Conservation (phyloP, 139 green algal genomes). For the Chlorella sp. region DNA sequence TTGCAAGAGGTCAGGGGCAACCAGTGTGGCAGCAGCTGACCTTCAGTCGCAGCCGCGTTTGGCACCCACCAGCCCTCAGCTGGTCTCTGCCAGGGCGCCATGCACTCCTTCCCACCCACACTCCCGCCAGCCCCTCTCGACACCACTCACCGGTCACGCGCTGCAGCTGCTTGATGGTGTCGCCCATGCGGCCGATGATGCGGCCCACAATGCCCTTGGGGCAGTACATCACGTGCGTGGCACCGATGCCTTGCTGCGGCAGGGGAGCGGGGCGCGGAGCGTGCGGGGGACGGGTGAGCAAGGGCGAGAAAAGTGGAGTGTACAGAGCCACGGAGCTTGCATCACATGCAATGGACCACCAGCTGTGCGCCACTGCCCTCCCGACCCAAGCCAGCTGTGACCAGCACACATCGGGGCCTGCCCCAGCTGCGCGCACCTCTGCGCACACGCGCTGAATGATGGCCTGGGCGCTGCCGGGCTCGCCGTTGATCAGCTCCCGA, state of each 20-base stretch:
- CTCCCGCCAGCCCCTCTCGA: not conserved
- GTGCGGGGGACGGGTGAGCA: too few species aligned
- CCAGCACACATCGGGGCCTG: not conserved
- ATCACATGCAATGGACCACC: too few species aligned
- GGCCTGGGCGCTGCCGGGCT: constrained; percentile 76
- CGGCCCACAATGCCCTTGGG: constrained; percentile 89
- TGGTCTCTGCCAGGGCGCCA: too few species aligned
- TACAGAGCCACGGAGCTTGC: too few species aligned
- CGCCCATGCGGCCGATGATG: constrained; percentile 94
- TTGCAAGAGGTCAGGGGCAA: too few species aligned
- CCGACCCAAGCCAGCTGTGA: too few species aligned
- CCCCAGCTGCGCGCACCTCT: not conserved
- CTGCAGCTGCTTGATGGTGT: constrained; percentile 91
- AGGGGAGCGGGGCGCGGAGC: not conserved
- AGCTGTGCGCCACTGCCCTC: too few species aligned
- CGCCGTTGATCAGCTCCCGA: constrained; percentile 85
- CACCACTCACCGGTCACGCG: constrained; percentile 19
- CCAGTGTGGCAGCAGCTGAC: too few species aligned
- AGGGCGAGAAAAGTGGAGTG: too few species aligned
- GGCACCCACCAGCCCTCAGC: too few species aligned
- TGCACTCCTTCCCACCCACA: not conserved
- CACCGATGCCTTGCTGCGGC: constrained; percentile 46
- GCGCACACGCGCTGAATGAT: constrained; percentile 88
- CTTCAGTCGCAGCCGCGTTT: too few species aligned
- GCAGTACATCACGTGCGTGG: constrained; percentile 28